phyloP scores from a whole-genome alignment of 2,329 filamentous ascomycete genomes.

The Stagonosporopsis rhizophila region DNA sequence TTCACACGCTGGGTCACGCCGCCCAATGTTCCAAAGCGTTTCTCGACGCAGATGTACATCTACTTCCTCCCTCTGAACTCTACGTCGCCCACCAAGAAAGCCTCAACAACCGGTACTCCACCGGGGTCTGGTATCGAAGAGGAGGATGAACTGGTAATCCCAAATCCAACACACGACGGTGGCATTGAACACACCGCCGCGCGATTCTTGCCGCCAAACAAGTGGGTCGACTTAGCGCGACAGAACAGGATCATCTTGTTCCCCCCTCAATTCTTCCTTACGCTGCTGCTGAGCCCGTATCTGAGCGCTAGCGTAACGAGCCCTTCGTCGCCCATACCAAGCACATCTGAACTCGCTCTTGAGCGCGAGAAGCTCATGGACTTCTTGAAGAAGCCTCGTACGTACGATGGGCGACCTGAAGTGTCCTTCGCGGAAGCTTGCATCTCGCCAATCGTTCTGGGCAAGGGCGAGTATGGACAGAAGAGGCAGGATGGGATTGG shows the following conservation, averaged over 20 bases:
- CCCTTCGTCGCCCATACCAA: conserved; percentile 32
- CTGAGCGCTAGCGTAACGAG: conserved; percentile 51
- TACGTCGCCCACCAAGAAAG: conserved; percentile 38
- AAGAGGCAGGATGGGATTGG: conserved; percentile 39
- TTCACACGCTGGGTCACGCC: conserved; percentile 96
- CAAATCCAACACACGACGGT: conserved; percentile 75
- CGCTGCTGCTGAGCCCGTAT: conserved; percentile 65
- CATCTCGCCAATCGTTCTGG: conserved; percentile 51
- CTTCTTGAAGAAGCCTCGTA: conserved; percentile 62
- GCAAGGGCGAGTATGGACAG: conserved; percentile 47
- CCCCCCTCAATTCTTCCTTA: conserved; percentile 84
- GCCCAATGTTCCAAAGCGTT: conserved; percentile 72
- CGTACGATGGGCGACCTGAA: conserved; percentile 36
- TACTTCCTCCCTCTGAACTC: conserved; percentile 76
- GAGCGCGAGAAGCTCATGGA: conserved; percentile 45
- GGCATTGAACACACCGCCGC: conserved; percentile 76
- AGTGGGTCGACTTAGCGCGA: conserved; percentile 72
- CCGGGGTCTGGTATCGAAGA: conserved; percentile 38
- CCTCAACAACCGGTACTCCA: conserved; percentile 40
- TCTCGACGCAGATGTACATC: conserved; percentile 96
- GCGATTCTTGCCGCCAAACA: conserved; percentile 72
- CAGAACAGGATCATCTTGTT: conserved; percentile 79
- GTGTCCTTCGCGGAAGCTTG: conserved; percentile 55
- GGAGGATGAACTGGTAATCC: conserved; percentile 64
- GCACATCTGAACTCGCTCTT: conserved; percentile 50